These are phyloP conservation scores for Neolentinus lepideus DNA, from an alignment of 1,284 basidiomycete genomes.

Conservation along the genomic window DNA sequence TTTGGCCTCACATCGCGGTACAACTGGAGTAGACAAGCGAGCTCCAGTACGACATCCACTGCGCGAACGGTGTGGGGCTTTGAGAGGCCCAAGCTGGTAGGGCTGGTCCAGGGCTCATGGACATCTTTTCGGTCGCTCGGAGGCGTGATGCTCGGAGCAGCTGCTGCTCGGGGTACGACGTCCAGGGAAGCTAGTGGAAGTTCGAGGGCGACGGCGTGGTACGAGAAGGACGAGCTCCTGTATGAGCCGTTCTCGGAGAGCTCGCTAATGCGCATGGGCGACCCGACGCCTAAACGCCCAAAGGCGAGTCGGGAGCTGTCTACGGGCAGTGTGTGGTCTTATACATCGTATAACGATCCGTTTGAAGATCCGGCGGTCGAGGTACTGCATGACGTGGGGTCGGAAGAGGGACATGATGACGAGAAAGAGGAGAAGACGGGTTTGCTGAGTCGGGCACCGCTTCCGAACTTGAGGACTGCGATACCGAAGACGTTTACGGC, in stretches of 20 bases:
- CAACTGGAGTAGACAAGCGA: constrained; percentile 8
- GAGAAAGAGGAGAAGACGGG: constrained; percentile 4
- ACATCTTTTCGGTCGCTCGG: constrained; percentile 48
- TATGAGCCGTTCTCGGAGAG: constrained; percentile 43
- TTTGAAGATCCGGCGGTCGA: constrained; percentile 44
- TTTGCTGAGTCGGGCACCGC: constrained; percentile 12
- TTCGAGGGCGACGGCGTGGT: constrained; percentile 23
- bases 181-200: constrained; percentile 25
- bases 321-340: constrained; percentile 26
- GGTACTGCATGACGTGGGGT: constrained; percentile 14
- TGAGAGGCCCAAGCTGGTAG: constrained; percentile 20
- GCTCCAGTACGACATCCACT: background rate
- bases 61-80: constrained; percentile 18
- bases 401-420: constrained; percentile 15
- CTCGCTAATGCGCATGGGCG: constrained; percentile 18
- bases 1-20: constrained; percentile 25
- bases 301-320: constrained; percentile 29
- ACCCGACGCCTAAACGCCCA: constrained; percentile 5
- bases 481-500: constrained; percentile 13
- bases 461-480: constrained; percentile 14
- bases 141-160: constrained; percentile 21
- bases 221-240: constrained; percentile 35
- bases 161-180: constrained; percentile 27
- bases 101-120: constrained; percentile 22
- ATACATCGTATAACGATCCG: constrained; percentile 39